Evolutionary conservation across 805 yeast genomes (phyloP).

Genomic region (Maudiozyma turicensis): DNA sequence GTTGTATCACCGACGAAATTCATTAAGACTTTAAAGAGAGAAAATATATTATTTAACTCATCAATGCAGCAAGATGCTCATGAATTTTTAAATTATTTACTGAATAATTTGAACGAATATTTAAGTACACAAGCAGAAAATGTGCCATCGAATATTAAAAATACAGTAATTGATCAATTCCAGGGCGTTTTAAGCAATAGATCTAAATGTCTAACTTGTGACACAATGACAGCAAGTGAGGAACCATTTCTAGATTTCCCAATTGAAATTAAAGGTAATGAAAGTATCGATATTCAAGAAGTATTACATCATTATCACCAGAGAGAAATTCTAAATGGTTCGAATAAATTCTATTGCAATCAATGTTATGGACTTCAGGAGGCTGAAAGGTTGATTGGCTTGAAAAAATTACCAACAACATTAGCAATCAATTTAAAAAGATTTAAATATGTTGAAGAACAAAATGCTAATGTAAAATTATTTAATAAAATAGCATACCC

Average conservation of each 20-base stretch:
- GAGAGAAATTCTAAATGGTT: constrained; percentile 74
- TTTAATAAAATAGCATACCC: constrained; percentile 83
- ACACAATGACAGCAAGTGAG: constrained; percentile 66
- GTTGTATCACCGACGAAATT: constrained; percentile 75
- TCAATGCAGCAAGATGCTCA: constrained; percentile 98
- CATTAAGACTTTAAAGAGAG: constrained; percentile 65
- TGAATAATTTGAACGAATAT: constrained; percentile 59
- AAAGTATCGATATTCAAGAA: constrained; percentile 58
- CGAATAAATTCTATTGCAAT: constrained; percentile 90
- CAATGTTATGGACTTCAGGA: constrained; percentile 84
- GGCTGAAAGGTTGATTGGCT: constrained; percentile 80
- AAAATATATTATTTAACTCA: constrained; percentile 76
- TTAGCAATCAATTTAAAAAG: constrained; percentile 81
- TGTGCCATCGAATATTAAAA: constrained; percentile 15
- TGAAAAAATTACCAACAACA: constrained; percentile 67
- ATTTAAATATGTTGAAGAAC: constrained; percentile 80
- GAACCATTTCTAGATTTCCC: constrained; percentile 83
- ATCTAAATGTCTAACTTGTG: constrained; percentile 85
- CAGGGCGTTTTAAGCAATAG: constrained; percentile 81
- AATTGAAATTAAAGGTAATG: constrained; percentile 68
- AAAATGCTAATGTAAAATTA: constrained; percentile 73
- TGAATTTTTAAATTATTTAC: constrained; percentile 80
- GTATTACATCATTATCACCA: constrained; percentile 46
- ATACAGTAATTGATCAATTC: constrained; percentile 61
- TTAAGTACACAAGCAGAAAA: neutral